phyloP scores from a whole-genome alignment of 73 alveolate genomes.

The Paramecium tetraurelia region DNA sequence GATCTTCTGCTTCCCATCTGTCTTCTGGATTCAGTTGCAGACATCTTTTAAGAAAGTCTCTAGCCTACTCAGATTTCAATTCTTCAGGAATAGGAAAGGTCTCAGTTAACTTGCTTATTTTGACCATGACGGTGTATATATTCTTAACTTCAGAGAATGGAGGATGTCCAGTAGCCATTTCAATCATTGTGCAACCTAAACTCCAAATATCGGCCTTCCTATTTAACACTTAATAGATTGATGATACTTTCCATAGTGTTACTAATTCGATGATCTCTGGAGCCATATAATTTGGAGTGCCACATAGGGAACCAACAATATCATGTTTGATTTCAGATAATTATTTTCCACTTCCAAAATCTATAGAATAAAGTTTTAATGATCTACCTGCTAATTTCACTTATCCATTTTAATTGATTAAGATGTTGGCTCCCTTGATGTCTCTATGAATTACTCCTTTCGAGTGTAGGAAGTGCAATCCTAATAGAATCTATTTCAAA shows the following conservation, averaged over 20 bases:
- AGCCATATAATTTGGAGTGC: slow-evolving; percentile 85
- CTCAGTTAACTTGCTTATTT: slow-evolving; percentile 49
- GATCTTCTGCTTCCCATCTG: slow-evolving; percentile 72
- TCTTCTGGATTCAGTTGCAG: slow-evolving; percentile 69
- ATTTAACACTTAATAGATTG: not conserved
- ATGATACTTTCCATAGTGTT: slow-evolving; percentile 41
- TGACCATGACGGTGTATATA: slow-evolving; percentile 61
- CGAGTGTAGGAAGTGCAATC: slow-evolving; percentile 78
- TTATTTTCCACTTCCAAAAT: slow-evolving; percentile 55
- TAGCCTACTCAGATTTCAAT: slow-evolving; percentile 63
- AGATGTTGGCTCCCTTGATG: slow-evolving; percentile 87
- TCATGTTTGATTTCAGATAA: slow-evolving; percentile 38
- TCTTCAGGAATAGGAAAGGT: slow-evolving; percentile 74
- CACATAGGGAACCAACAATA: slow-evolving; percentile 49
- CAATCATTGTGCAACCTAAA: slow-evolving; percentile 87
- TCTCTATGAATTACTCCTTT: slow-evolving; percentile 83
- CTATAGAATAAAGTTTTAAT: not conserved
- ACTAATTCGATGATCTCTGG: slow-evolving; percentile 74
- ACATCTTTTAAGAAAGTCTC: slow-evolving; percentile 76
- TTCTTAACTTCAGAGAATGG: slow-evolving; percentile 71
- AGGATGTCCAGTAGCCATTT: slow-evolving; percentile 84
- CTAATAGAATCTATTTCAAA: slow-evolving; percentile 74
- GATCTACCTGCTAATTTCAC: slow-evolving; percentile 51
- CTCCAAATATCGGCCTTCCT: slow-evolving; percentile 89
- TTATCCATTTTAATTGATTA: slow-evolving; percentile 49